Conservation (phyloP, 2,329 filamentous ascomycete genomes). For the Cyphellophora attinorum region DNA sequence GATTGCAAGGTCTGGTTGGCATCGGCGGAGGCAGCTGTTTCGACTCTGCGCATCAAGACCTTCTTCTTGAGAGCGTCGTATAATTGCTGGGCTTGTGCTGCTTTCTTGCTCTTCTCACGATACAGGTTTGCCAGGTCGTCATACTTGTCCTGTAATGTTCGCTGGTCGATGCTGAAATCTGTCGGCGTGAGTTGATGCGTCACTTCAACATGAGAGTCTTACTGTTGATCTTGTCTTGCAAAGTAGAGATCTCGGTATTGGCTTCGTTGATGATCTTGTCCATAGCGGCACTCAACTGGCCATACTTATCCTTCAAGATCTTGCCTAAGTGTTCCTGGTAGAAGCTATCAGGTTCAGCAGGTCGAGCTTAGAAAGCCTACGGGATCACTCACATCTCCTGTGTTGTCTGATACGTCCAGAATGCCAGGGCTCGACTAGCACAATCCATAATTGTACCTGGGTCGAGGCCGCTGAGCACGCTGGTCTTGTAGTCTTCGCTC, state of each 20-base stretch:
- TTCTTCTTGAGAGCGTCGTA: constrained; percentile 49
- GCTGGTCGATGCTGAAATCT: constrained; percentile 54
- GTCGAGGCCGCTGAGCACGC: constrained; percentile 70
- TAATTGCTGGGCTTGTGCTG: constrained; percentile 56
- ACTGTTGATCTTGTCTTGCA: constrained; percentile 59
- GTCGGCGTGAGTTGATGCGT: constrained; percentile 21
- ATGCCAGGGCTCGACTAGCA: constrained; percentile 65
- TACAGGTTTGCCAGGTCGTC: constrained; percentile 59
- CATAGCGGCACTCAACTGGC: constrained; percentile 53
- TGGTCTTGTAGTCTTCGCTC: constrained; percentile 83
- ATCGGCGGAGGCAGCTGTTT: constrained; percentile 45
- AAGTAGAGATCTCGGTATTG: constrained; percentile 57
- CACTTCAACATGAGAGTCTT: not conserved
- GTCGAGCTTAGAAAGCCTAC: not conserved
- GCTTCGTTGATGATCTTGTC: constrained; percentile 67
- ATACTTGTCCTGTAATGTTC: constrained; percentile 58
- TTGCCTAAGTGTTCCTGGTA: constrained; percentile 71
- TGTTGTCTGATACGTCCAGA: constrained; percentile 78
- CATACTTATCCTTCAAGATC: constrained; percentile 63
- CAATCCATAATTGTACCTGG: constrained; percentile 81
- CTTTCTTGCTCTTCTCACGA: constrained; percentile 60
- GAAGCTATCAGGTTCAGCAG: constrained; percentile 39
- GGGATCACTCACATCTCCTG: constrained; percentile 61
- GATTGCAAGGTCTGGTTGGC: constrained; percentile 37
- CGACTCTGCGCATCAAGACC: constrained; percentile 44